Conservation (phyloP, 2,329 filamentous ascomycete species). For the Aspergillus arachidicola region DNA sequence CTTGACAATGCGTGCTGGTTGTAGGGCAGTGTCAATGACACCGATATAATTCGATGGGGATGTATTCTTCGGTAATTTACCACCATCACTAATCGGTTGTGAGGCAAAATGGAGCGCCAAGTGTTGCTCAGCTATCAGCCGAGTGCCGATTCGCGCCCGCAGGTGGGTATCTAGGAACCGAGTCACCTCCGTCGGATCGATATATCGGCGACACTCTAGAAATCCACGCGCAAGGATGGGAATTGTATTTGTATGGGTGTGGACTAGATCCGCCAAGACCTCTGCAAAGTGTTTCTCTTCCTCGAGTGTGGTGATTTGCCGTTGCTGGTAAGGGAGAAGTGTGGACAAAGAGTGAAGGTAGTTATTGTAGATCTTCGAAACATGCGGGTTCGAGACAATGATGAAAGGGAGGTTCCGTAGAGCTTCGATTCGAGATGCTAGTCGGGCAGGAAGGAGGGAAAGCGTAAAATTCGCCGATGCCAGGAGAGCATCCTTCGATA, state of each 20-base stretch:
- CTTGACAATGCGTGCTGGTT: slow-evolving; percentile 78
- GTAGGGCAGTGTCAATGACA: slow-evolving; percentile 88
- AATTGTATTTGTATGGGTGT: slow-evolving; percentile 93
- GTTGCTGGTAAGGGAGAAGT: slow-evolving; percentile 78
- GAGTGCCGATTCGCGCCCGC: slow-evolving; percentile 88
- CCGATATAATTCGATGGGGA: slow-evolving; percentile 73
- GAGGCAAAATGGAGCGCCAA: slow-evolving; percentile 81
- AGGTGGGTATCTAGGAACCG: slow-evolving; percentile 91
- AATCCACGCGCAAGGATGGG: slow-evolving; percentile 90
- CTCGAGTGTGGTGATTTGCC: slow-evolving; percentile 72
- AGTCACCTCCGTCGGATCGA: slow-evolving; percentile 79
- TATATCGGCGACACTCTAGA: slow-evolving; percentile 89
- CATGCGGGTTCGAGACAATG: slow-evolving; percentile 95
- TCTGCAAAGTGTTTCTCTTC: slow-evolving; percentile 92
- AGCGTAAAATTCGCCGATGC: slow-evolving; percentile 95
- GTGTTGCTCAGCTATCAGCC: slow-evolving; percentile 94
- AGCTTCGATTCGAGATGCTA: slow-evolving; percentile 91
- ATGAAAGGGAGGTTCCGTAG: slow-evolving; percentile 94
- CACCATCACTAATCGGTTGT: slow-evolving; percentile 68
- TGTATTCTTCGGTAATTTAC: slow-evolving; percentile 21
- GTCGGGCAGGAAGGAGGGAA: slow-evolving; percentile 83
- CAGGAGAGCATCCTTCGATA: slow-evolving; percentile 77
- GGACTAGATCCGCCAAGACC: slow-evolving; percentile 90
- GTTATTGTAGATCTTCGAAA: slow-evolving; percentile 92
- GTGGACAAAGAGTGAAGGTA: slow-evolving; percentile 93